These are phyloP conservation scores for Ceriops decandra DNA, from an alignment of 345 rosid genomes.

Conservation along the genomic window DNA sequence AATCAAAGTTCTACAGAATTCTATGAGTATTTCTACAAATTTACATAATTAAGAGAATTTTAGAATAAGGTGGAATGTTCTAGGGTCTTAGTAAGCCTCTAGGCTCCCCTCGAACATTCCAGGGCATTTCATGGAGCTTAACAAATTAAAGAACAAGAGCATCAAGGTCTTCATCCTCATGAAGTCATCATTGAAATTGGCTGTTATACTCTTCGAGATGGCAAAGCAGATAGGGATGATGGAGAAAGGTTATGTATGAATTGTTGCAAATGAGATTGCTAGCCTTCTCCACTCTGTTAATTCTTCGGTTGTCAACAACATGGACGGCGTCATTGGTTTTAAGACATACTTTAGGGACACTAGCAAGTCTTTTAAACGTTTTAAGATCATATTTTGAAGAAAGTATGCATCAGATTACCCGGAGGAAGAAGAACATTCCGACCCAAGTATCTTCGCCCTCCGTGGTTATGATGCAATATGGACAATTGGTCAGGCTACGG, in stretches of 20 bases:
- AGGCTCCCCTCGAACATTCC: too few relatives aligned
- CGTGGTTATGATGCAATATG: slow-evolving; percentile 36
- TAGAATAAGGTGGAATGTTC: too few relatives aligned
- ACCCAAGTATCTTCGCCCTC: slow-evolving; percentile 27
- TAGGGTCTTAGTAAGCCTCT: too few relatives aligned
- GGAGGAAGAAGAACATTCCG: slow-evolving; percentile 25
- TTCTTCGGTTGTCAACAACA: slow-evolving; percentile 12
- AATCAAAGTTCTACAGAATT: too few relatives aligned
- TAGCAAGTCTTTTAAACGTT: not conserved
- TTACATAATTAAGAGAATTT: too few relatives aligned
- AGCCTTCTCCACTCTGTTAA: slow-evolving; percentile 22
- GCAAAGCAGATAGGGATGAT: slow-evolving; percentile 33
- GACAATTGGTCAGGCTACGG: slow-evolving; percentile 20
- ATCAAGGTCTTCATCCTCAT: slow-evolving; percentile 19
- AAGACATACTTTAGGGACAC: slow-evolving; percentile 12
- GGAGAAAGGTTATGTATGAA: slow-evolving; percentile 33
- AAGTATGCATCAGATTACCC: slow-evolving; percentile 16
- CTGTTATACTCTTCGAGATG: slow-evolving; percentile 23
- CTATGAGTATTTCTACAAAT: too few relatives aligned
- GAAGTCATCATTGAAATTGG: slow-evolving; percentile 16
- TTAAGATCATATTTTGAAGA: slow-evolving; percentile 18
- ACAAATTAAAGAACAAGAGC: slow-evolving; percentile 13
- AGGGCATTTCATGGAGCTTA: slow-evolving; percentile 1
- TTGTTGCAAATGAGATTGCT: slow-evolving; percentile 25
- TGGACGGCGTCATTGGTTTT: slow-evolving; percentile 34